These are phyloP conservation scores for Fraxinus dipetala DNA, from an alignment of 305 asterid species.

Conservation along the genomic window DNA sequence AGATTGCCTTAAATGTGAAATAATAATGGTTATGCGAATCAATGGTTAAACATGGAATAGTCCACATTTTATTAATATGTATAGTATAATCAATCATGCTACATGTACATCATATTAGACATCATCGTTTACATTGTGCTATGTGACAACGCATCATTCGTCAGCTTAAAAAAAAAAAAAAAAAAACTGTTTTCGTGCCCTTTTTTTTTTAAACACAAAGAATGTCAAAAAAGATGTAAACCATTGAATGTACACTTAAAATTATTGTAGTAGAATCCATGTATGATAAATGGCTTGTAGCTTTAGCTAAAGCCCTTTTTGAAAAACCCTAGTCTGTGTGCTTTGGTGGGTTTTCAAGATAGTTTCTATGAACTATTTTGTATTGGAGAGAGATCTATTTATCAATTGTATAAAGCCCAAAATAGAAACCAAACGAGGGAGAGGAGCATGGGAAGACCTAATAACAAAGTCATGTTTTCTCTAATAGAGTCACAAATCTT, in stretches of 20 bases:
- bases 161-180: too few species aligned
- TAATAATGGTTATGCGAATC: neutral
- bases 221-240: too few species aligned
- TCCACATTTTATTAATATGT: neutral
- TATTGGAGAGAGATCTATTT: neutral
- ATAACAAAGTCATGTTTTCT: neutral
- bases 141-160: too few species aligned
- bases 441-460: neutral
- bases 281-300: neutral
- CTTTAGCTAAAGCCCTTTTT: neutral
- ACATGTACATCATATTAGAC: too few species aligned
- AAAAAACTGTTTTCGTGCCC: too few species aligned
- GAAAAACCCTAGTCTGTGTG: neutral
- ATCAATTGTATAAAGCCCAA: neutral
- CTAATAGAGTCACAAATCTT: neutral
- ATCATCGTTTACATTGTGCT: too few species aligned
- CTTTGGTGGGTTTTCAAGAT: neutral
- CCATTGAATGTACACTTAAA: too few species aligned
- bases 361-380: neutral
- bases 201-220: too few species aligned
- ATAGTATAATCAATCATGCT: too few species aligned
- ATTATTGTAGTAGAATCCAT: neutral
- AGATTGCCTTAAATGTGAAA: neutral
- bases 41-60: neutral
- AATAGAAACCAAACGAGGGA: neutral